Evolutionary conservation across 2,329 filamentous ascomycete genomes (phyloP).

Genomic region (Raffaelea deltoideospora): DNA sequence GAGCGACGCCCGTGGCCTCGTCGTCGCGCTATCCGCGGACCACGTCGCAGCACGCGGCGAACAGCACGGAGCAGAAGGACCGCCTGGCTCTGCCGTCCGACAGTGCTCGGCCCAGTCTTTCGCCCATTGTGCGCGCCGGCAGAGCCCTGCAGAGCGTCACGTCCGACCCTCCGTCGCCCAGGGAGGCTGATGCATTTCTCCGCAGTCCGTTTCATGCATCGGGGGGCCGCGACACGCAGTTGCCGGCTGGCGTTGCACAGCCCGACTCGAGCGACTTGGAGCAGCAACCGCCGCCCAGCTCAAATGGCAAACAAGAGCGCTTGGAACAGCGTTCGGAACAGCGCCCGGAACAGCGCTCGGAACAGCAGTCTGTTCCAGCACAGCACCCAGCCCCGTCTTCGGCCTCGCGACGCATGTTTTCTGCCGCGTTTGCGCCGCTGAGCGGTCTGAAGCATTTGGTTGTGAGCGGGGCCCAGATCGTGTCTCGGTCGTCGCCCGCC

Average conservation of each 20-base stretch:
- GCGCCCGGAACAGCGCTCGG: no score
- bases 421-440: constrained; percentile 14
- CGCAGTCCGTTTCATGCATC: constrained; percentile 39
- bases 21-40: constrained; percentile 7
- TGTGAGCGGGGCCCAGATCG: constrained; percentile 14
- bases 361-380: no score
- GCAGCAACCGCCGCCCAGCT: background rate
- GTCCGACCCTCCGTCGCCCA: constrained; percentile 42
- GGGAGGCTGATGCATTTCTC: constrained; percentile 31
- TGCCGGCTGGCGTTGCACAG: constrained; percentile 11
- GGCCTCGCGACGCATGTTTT: constrained; percentile 11
- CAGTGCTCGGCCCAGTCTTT: constrained; percentile 28
- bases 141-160: constrained; percentile 41
- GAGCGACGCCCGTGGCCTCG: constrained; percentile 1
- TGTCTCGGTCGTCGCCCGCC: no score
- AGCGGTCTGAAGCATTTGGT: constrained; percentile 18
- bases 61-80: constrained; percentile 5
- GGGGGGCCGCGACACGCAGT: constrained; percentile 15
- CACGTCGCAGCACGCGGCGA: background rate
- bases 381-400: constrained; percentile 4
- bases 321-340: no score
- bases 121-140: constrained; percentile 43
- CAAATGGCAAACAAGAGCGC: no score
- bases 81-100: constrained; percentile 14
- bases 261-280: background rate